Base-by-base conservation (phyloP, 768 basidiomycete genomes). In the Cystobasidium ongulense region DNA sequence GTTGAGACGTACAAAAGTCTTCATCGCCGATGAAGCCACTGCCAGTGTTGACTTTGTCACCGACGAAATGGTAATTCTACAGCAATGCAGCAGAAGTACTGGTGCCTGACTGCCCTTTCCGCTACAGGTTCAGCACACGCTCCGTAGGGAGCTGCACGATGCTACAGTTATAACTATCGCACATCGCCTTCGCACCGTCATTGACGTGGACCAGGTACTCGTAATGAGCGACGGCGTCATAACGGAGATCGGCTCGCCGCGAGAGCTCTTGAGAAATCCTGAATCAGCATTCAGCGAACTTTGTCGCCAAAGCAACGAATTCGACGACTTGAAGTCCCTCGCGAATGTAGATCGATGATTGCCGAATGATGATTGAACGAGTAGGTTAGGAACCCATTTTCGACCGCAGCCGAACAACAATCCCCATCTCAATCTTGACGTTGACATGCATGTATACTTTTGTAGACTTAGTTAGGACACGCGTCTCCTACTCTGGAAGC, bases 181-280 rank as follows among this genome's bases (percentile, higher is more conserved):
- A 0, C 84, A 84, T 27, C 68, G 54, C n/a, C 68, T 76, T 3
- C 75, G 71, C 25, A 74, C 80, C 4, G 80, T 82, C 64, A 80
- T 81, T 77, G 81, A 82, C 75, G 82, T 80, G 65, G 82, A 82
- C 75, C 78, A 80, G 74, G 80, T 84, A 41, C 74, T 84, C 25
- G 82, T 84, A 0, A 79, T 85, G 15, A 87, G 87, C 66, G 84
- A 85, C 23, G 91, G 91, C 1, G 84, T 85, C 70, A 83, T 93
- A 54, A 80, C 87, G n/a, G 90, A 93, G 78, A 91, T 87, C 79
- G 91, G 88, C 71, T 83, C 86, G 10, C 91, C 91, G 0, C 80
- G 78, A 46, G 82, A 79, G 21, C 81, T 93, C 62, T 82, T 91
- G 54, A 78, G 78, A 1, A 85, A 83, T 39, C 81, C 83, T 17